Evolutionary conservation across 2,329 filamentous ascomycete genomes (phyloP).

Genomic region (Davidsoniella australis): DNA sequence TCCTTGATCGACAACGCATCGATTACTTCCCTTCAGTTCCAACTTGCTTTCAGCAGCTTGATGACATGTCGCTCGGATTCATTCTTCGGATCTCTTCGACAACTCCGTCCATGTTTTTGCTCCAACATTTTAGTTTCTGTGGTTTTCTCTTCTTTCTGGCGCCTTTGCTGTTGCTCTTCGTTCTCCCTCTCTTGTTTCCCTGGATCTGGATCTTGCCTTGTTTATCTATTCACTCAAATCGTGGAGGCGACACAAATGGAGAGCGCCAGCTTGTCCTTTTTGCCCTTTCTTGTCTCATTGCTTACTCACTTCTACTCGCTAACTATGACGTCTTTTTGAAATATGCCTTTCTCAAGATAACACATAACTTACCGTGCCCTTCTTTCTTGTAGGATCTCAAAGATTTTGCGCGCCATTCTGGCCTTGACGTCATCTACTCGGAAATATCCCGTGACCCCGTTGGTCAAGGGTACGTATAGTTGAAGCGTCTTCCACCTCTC

Average conservation of each 20-base stretch:
- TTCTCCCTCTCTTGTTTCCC: neutral
- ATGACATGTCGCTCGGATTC: no score
- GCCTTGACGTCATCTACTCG: conserved; percentile 93
- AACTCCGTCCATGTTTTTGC: no score
- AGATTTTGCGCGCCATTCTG: conserved; percentile 95
- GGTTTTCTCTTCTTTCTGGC: neutral
- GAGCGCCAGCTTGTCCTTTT: no score
- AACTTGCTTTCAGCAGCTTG: no score
- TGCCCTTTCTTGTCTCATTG: no score
- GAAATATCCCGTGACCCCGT: conserved; percentile 75
- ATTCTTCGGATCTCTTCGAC: no score
- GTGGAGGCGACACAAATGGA: no score
- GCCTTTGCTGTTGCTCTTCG: neutral
- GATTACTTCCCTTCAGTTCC: no score
- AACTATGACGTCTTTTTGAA: neutral
- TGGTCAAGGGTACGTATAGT: conserved; percentile 7
- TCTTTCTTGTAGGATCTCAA: conserved; percentile 68
- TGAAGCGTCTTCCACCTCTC: neutral
- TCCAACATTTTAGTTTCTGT: neutral
- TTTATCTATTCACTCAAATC: neutral
- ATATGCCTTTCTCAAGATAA: neutral
- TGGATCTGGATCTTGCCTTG: neutral
- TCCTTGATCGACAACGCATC: no score
- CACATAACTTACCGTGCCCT: neutral
- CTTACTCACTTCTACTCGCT: neutral